These are phyloP conservation scores for Clitopilus passeckerianus DNA, from an alignment of 768 basidiomycete genomes.

Conservation along the genomic window DNA sequence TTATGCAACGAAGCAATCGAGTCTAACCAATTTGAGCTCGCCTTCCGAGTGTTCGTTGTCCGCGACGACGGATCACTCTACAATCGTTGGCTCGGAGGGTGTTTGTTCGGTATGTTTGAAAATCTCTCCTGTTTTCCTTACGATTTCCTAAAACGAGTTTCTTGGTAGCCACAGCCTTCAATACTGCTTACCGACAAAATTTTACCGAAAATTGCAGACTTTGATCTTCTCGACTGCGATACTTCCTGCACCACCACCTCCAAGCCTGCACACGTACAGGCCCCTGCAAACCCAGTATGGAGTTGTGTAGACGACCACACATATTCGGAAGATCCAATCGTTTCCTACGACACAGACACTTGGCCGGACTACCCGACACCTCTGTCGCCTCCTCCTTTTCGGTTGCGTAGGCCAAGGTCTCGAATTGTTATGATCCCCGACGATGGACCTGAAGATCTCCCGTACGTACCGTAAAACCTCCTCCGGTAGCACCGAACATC, in stretches of 20 bases:
- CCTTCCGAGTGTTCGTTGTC: not conserved
- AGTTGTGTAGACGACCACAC: not conserved
- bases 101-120: not conserved
- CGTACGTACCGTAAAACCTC: not conserved
- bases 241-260: not conserved
- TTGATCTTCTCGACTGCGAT: not conserved
- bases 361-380: not conserved
- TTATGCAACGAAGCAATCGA: not conserved
- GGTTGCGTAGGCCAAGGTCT: not conserved
- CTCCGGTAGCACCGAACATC: not conserved
- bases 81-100: not conserved
- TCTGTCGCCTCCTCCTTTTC: not conserved
- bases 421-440: not conserved
- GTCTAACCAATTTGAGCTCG: not conserved
- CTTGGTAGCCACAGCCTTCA: not conserved
- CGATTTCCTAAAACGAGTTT: not conserved
- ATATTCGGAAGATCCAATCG: not conserved
- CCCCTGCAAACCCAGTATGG: not conserved
- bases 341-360: not conserved
- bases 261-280: not conserved
- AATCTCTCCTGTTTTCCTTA: not conserved
- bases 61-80: not conserved
- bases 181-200: not conserved
- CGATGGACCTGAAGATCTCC: not conserved
- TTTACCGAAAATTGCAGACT: not conserved